A percentile compares a stretch with the other conserved stretches of the same genome.
These are phyloP conservation scores for Pleurotus citrinopileatus DNA, from an alignment of 768 basidiomycete genomes.

Conservation along the genomic window DNA sequence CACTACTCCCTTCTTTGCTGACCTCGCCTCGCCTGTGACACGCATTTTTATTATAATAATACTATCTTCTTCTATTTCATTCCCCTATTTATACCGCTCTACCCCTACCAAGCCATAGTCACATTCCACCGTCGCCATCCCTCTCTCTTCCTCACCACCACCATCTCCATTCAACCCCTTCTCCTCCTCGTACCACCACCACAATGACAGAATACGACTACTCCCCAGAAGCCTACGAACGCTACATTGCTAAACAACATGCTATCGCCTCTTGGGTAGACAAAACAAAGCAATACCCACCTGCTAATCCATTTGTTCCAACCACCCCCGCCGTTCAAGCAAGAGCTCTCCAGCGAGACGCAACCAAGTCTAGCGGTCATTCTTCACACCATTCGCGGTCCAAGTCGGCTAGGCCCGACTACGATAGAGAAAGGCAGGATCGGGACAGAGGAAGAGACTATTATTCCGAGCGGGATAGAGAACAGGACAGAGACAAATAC, in stretches of 20 bases:
- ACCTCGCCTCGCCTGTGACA: conserved; percentile 8
- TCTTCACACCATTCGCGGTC: conserved; percentile 3
- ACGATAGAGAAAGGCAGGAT: background rate
- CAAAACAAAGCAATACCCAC: conserved; percentile 3
- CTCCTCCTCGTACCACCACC: background rate
- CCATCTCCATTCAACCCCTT: background rate
- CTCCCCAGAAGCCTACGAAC: conserved; percentile 14
- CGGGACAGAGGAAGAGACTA: background rate
- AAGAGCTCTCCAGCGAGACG: conserved; percentile 1
- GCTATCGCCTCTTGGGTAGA: conserved; percentile 12
- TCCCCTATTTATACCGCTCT: background rate
- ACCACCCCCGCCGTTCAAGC: conserved; percentile 8
- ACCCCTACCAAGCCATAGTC: background rate
- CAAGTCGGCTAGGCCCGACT: conserved; percentile 2
- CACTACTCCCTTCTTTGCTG: background rate
- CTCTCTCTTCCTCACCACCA: background rate
- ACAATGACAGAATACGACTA: conserved; percentile 19
- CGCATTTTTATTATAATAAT: background rate
- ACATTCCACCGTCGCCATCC: background rate
- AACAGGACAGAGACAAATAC: conserved; percentile 4
- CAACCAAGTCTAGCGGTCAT: conserved; percentile 4
- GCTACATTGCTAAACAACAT: conserved; percentile 11
- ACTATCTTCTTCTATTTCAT: background rate
- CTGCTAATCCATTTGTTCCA: conserved; percentile 6
- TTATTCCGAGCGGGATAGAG: background rate